These are phyloP conservation scores for Alternaria arborescens DNA, from an alignment of 2,329 filamentous ascomycete genomes.

Conservation along the genomic window DNA sequence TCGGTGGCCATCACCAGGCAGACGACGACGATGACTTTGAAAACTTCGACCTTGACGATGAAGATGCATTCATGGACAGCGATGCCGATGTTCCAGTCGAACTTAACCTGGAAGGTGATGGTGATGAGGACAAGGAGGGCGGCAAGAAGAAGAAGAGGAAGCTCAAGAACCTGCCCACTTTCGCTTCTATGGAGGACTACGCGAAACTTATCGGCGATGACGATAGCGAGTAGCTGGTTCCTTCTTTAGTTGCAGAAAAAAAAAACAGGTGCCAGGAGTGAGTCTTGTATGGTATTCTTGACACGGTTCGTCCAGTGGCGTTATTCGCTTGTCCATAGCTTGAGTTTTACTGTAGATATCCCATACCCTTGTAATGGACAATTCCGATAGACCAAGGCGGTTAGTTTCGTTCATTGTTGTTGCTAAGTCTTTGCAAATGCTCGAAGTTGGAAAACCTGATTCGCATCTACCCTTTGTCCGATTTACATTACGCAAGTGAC, in stretches of 20 bases:
- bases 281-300: background rate
- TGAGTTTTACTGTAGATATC: slow-evolving; percentile 43
- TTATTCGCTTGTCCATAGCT: slow-evolving; percentile 18
- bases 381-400: background rate
- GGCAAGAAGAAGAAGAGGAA: slow-evolving; percentile 76
- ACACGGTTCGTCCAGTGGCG: slow-evolving; percentile 4
- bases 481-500: no score
- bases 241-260: slow-evolving; percentile 1
- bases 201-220: slow-evolving; percentile 82
- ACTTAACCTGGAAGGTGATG: slow-evolving; percentile 52
- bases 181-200: slow-evolving; percentile 94
- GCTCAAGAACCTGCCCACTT: slow-evolving; percentile 88
- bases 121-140: slow-evolving; percentile 53
- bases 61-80: slow-evolving; percentile 64
- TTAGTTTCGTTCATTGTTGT: background rate
- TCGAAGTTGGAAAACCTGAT: no score
- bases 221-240: slow-evolving; percentile 36
- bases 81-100: slow-evolving; percentile 64
- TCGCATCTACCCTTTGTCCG: no score
- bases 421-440: background rate
- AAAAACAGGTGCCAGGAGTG: background rate
- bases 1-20: slow-evolving; percentile 50
- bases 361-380: slow-evolving; percentile 38
- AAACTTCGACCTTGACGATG: slow-evolving; percentile 58
- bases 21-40: slow-evolving; percentile 50